Base-by-base conservation (phyloP, 495 filamentous ascomycete species). In the Aspergillus conjunctus region DNA sequence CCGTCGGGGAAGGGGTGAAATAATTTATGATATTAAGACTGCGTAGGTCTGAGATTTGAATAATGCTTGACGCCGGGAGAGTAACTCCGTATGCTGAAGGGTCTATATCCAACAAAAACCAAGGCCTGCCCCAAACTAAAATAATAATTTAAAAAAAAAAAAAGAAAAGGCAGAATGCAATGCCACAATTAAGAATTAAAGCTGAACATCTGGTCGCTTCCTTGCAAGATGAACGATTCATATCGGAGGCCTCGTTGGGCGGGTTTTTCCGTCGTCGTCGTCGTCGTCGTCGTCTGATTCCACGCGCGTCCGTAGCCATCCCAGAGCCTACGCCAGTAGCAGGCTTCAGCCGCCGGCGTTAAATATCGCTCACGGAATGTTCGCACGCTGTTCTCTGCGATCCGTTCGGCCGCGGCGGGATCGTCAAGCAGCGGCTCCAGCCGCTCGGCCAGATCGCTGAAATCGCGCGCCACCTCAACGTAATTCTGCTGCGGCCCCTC, bases 401-500 rank as follows among this genome's bases (percentile, higher is more conserved):
- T 85, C 6, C 65, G 71, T 54, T 79, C 71, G 1, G 84, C 83
- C 37, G 72, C 70, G 0, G 73, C 62, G 0, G 77, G 73, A 51
- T 85, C 65, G 9, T 51, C 54, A 20, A 84, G 65, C 10, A 84
- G 73, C 5, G 76, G 70, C 33, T 82, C 57, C 32, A 88, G 78
- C 60, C 78, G 81, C 8, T 76, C 72, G n/a, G 79, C 70, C 5
- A 88, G 73, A 63, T 87, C 77, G 33, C 78, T 79, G 63, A 81
- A 88, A 63, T 88, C 83, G 21, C 77, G 72, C 33, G 79, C 73
- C 5, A 88, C 84, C 57, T 84, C 75, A 48, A 88, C 77, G 51
- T 82, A 87, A 66, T 88, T 90, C 64, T 88, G 84, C 2, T 83
- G 65, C 7, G 82, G 77, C 0, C 86, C 86, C 8, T 66, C 66